Base-by-base conservation (phyloP, 805 yeast species). In the Zygosaccharomyces lentus region DNA sequence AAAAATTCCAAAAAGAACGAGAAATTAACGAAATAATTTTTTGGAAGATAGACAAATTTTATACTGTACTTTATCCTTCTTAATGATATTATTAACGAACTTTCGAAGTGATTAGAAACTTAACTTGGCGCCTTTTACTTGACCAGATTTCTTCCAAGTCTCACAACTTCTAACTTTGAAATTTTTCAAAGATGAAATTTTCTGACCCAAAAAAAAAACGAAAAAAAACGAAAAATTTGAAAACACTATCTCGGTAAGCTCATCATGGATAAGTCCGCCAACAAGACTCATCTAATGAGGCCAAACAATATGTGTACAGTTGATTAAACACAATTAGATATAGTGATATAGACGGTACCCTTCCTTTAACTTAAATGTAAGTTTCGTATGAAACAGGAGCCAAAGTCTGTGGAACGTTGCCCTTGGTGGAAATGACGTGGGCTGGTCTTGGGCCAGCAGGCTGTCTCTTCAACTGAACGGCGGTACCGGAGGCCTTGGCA, bases 361-460 rank as follows among this genome's bases (percentile, higher is more conserved):
- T 52, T 45, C 53, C 53, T 47, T 51, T 53, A 54, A 67, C 48
- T 85, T 89, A 93, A 80, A 93, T 93, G 86, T 84, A 91, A 72
- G 99, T 93, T 82, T 93, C 99, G 86, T 93, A 93, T 72, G 99
- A 85, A 79, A 88, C 90, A 77, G 99, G 98, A 71, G 96, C 93
- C 77, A 93, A 83, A 68, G 96, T 90, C 75, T 90, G 96, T 69
- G 98, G 96, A 66, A 80, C 77, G 78, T 84, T 82, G 69, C 81
- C 82, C 68, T 76, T 80, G 66, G 96, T 82, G 54, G 90, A 71
- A 67, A 93, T 84, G 67, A 84, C 76, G 77, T 83, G 87, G 59
- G 95, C 79, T 61, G 76, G 88, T 84, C 98, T 90, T 81, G 99
- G 99, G 76, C 81, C 86, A 69, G 80, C 96, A 71, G 99, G 98